Evolutionary conservation across 495 filamentous ascomycete genomes (phyloP).

Genomic region (Talaromyces liani): DNA sequence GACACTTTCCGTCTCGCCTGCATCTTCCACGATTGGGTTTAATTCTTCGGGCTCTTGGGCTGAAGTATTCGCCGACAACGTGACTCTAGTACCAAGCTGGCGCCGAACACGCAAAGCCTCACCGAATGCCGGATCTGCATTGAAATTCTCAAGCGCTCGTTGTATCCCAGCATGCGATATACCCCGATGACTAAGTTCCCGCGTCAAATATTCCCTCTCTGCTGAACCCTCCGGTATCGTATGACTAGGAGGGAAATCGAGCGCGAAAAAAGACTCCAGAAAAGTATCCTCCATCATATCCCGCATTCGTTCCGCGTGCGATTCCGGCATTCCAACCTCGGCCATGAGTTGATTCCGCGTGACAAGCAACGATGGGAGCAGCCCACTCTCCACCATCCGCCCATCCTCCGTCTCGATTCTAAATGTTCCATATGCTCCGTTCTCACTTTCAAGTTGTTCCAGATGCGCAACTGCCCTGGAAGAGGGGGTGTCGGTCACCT

Average conservation of each 20-base stretch:
- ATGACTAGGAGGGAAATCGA: slow-evolving; percentile 37
- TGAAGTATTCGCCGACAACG: slow-evolving; percentile 36
- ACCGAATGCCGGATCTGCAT: slow-evolving; percentile 36
- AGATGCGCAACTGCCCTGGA: slow-evolving; percentile 36
- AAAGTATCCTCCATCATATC: slow-evolving; percentile 46
- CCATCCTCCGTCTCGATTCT: slow-evolving; percentile 43
- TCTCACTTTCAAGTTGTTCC: slow-evolving; percentile 37
- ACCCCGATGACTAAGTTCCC: slow-evolving; percentile 34
- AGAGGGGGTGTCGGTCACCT: slow-evolving; percentile 26
- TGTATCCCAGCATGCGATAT: slow-evolving; percentile 36
- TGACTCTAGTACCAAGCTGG: slow-evolving; percentile 36
- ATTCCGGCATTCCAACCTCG: slow-evolving; percentile 31
- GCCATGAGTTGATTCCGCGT: slow-evolving; percentile 41
- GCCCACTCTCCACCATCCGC: slow-evolving; percentile 37
- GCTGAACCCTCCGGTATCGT: slow-evolving; percentile 22
- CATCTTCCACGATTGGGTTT: slow-evolving; percentile 41
- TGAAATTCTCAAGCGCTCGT: slow-evolving; percentile 32
- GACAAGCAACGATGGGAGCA: slow-evolving; percentile 36
- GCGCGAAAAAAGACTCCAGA: slow-evolving; percentile 40
- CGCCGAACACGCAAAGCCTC: slow-evolving; percentile 36
- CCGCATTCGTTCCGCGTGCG: slow-evolving; percentile 39
- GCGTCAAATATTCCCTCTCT: slow-evolving; percentile 31
- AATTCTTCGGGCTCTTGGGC: slow-evolving; percentile 27
- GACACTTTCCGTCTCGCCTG: slow-evolving; percentile 52
- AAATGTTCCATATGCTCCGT: slow-evolving; percentile 42